Conservation (phyloP, 2,329 filamentous ascomycete genomes). For the Colletotrichum limetticola region DNA sequence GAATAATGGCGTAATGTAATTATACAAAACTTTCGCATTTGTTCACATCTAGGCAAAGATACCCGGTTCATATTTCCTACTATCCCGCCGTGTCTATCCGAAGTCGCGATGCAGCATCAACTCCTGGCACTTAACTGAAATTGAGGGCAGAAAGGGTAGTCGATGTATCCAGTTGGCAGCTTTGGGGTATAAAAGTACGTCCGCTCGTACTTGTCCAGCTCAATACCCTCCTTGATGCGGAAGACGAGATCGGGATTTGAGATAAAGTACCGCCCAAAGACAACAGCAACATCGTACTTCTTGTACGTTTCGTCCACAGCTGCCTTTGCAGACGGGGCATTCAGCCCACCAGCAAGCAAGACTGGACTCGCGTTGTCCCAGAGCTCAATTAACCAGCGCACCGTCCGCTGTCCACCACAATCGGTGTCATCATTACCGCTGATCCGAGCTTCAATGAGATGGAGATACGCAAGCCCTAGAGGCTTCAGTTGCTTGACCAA, state of each 20-base stretch:
- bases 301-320: slow-evolving; percentile 40
- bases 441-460: slow-evolving; percentile 68
- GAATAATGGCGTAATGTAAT: neutral
- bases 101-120: too few relatives aligned
- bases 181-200: slow-evolving; percentile 42
- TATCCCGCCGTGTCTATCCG: neutral
- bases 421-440: slow-evolving; percentile 52
- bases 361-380: slow-evolving; percentile 46
- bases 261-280: slow-evolving; percentile 48
- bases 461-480: slow-evolving; percentile 66
- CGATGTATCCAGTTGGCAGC: slow-evolving; percentile 36
- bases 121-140: slow-evolving; percentile 31
- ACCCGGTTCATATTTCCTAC: neutral
- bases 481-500: slow-evolving; percentile 61
- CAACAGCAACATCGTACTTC: slow-evolving; percentile 41
- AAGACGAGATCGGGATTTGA: slow-evolving; percentile 48
- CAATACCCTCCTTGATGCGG: slow-evolving; percentile 41
- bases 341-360: slow-evolving; percentile 45
- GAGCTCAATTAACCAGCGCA: slow-evolving; percentile 43
- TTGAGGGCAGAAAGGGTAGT: slow-evolving; percentile 40
- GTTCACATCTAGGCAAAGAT: neutral
- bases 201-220: slow-evolving; percentile 42
- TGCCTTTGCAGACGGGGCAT: slow-evolving; percentile 38
- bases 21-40: neutral
- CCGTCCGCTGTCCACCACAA: slow-evolving; percentile 32